Evolutionary conservation across 2,329 filamentous ascomycete species (phyloP), one percentile per base, ranked within the genome.

Genomic region (Periglandula ipomoeae): DNA sequence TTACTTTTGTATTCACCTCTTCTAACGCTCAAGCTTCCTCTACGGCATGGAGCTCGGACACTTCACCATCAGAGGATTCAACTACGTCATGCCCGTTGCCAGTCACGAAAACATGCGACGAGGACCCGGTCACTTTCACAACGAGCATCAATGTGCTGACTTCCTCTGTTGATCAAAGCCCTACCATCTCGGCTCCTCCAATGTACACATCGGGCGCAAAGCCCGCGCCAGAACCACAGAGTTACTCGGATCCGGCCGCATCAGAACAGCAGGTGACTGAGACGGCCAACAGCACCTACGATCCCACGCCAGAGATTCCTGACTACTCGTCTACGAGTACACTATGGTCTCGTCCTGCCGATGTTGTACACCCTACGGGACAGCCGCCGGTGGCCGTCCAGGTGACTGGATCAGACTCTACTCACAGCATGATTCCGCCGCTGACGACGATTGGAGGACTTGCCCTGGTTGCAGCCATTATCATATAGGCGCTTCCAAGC

Each of bases 321-420:
- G 47, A 53, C 11, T 39, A 46, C 3, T n/a, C 50, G 41, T 56
- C 58, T n/a, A 54, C 60, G 22, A 58, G 50, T 6, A 55, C 55
- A 8, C 46, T 58, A n/a, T 58, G 55, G 51, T 50, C 58, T 35
- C 50, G 50, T 46, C 51, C 61, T 22, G 58, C 58, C 1, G 38
- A 54, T 26, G 43, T 50, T 9, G 51, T 50, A 34, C 49, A 45
- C 5, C 50, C 56, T 2, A 51, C 55, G 9, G 56, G 56, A 7
- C 49, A 53, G 9, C 55, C 58, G 7, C 54, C 55, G 15, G 47
- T 55, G 9, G 62, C 63, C 19, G 62, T 56, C 6, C 56, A 53
- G 22, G 58, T 67, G 2, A 53, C 52, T 5, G 52, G 57, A 4
- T 65, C 65, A 3, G 56, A 57, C 40, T 62, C 61, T 2, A 55